Conservation (phyloP, 768 basidiomycete genomes). For the Rhizopogon vesiculosus region DNA sequence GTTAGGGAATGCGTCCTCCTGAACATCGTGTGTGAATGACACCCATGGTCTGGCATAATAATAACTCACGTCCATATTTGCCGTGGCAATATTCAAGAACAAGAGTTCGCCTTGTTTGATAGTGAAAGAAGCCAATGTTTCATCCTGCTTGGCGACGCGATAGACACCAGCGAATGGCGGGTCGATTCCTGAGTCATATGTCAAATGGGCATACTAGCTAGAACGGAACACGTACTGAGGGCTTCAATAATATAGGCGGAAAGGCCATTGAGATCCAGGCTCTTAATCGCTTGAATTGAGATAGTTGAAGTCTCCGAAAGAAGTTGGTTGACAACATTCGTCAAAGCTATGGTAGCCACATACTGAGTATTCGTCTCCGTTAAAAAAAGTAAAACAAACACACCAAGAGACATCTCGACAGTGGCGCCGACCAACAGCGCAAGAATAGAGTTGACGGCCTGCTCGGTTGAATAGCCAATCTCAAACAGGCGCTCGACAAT, state of each 20-base stretch:
- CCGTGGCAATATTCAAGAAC: constrained; percentile 58
- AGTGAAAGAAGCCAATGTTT: constrained; percentile 34
- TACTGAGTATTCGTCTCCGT: neutral
- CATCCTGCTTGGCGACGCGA: constrained; percentile 47
- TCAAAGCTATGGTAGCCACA: constrained; percentile 40
- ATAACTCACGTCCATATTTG: constrained; percentile 51
- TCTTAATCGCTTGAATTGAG: constrained; percentile 23
- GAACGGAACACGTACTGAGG: constrained; percentile 44
- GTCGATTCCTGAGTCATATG: constrained; percentile 48
- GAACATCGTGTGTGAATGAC: constrained; percentile 1
- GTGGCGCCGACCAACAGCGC: constrained; percentile 65
- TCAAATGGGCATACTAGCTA: constrained; percentile 1
- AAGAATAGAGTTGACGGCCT: constrained; percentile 63
- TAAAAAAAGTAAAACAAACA: constrained; percentile 7
- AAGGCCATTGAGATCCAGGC: constrained; percentile 29
- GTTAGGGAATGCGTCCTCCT: constrained; percentile 51
- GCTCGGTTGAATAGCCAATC: constrained; percentile 52
- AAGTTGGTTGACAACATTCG: constrained; percentile 63
- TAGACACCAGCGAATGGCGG: constrained; percentile 69
- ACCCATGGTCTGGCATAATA: neutral
- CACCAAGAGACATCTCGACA: constrained; percentile 68
- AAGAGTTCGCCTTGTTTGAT: constrained; percentile 48
- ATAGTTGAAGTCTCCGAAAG: constrained; percentile 40
- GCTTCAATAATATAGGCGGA: constrained; percentile 64
- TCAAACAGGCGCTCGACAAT: constrained; percentile 54